phyloP scores from a whole-genome alignment of 208 protist genomes.

The Trypanosoma cruzi region DNA sequence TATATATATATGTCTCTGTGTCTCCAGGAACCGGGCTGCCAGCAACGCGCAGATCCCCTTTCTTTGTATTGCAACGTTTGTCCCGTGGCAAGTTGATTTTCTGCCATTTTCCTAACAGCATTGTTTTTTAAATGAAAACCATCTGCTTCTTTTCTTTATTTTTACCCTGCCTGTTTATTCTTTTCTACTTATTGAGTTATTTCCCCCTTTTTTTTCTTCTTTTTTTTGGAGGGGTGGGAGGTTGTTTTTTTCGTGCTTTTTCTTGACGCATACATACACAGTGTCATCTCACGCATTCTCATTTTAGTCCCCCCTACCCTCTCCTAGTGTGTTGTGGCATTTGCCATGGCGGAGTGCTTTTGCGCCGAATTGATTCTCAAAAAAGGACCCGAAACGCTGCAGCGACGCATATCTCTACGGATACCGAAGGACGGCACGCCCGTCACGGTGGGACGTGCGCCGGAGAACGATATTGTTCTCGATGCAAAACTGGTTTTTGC shows the following conservation, averaged over 20 bases:
- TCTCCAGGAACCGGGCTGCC: not conserved
- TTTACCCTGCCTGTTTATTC: not conserved
- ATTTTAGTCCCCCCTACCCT: too few species aligned
- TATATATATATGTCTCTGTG: not conserved
- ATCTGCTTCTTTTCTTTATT: too few species aligned
- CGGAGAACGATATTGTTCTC: constrained; percentile 63
- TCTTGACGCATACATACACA: not conserved
- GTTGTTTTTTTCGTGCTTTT: too few species aligned
- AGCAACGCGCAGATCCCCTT: not conserved
- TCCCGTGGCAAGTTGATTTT: not conserved
- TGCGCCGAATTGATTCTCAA: constrained; percentile 51
- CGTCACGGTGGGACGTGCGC: constrained; percentile 62
- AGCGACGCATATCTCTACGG: constrained; percentile 40
- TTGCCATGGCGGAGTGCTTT: constrained; percentile 18
- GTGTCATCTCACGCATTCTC: too few species aligned
- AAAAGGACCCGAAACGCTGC: constrained; percentile 52
- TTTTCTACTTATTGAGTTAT: too few species aligned
- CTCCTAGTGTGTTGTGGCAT: not conserved
- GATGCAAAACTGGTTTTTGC: constrained; percentile 76
- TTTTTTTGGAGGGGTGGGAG: too few species aligned
- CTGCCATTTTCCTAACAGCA: constrained; percentile 15
- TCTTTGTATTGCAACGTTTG: constrained; percentile 11
- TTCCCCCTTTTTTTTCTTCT: too few species aligned
- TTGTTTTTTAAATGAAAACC: too few species aligned
- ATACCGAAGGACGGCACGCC: constrained; percentile 51